phyloP scores from a whole-genome alignment of 2,329 filamentous ascomycete genomes.

The Aureobasidium sp. region DNA sequence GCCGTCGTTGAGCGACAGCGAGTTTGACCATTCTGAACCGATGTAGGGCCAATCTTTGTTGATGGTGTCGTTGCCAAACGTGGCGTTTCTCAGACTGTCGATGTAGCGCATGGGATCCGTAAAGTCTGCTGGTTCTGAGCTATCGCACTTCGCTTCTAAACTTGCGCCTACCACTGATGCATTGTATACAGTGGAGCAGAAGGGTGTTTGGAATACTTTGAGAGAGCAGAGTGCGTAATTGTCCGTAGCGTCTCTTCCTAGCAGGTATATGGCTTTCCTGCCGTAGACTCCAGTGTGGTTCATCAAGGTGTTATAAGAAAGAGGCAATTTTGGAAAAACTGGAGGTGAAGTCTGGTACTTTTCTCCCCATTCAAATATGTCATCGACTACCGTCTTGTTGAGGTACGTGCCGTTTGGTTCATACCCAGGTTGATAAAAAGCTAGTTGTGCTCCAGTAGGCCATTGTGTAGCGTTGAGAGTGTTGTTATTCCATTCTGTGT shows the following conservation, averaged over 20 bases:
- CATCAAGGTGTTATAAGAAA: slow-evolving; percentile 58
- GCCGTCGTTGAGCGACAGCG: slow-evolving; percentile 38
- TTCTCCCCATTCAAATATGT: slow-evolving; percentile 62
- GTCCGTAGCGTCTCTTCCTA: slow-evolving; percentile 45
- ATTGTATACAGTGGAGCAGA: slow-evolving; percentile 56
- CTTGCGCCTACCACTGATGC: slow-evolving; percentile 47
- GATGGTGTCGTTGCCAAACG: slow-evolving; percentile 40
- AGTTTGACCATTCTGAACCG: slow-evolving; percentile 37
- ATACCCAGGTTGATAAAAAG: not conserved
- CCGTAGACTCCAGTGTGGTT: slow-evolving; percentile 43
- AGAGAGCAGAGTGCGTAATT: slow-evolving; percentile 62
- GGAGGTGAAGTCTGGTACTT: slow-evolving; percentile 34
- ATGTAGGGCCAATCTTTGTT: slow-evolving; percentile 39
- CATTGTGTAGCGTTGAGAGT: slow-evolving; percentile 26
- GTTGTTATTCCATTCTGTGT: slow-evolving; percentile 48
- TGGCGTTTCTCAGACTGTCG: slow-evolving; percentile 46
- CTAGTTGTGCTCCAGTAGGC: slow-evolving; percentile 5
- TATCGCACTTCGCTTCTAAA: slow-evolving; percentile 53
- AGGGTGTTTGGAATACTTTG: slow-evolving; percentile 54
- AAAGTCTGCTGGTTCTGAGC: slow-evolving; percentile 44
- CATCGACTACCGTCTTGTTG: slow-evolving; percentile 46
- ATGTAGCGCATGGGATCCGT: slow-evolving; percentile 45
- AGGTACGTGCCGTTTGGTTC: slow-evolving; percentile 19
- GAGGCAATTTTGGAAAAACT: slow-evolving; percentile 46
- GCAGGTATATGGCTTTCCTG: slow-evolving; percentile 56